phyloP scores from a whole-genome alignment of 192 early-diverging fungal genomes.

The Cetraspora pellucida region DNA sequence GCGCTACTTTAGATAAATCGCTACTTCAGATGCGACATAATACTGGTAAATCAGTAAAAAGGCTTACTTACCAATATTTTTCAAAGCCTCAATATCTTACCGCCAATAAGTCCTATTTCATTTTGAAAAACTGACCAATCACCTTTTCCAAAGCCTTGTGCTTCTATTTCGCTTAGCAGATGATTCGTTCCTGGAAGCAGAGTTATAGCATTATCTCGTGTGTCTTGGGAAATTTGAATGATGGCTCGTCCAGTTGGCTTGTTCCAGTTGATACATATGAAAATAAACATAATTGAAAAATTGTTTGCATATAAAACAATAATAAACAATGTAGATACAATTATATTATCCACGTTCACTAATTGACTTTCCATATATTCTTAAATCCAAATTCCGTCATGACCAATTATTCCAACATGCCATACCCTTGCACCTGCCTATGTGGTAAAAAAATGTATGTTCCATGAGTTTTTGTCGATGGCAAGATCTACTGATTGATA shows the following conservation, averaged over 20 bases:
- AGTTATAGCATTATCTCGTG: constrained; percentile 87
- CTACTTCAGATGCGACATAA: no score
- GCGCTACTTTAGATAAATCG: no score
- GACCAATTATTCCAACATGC: constrained; percentile 80
- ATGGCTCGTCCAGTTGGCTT: constrained; percentile 81
- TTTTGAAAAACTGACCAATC: constrained; percentile 89
- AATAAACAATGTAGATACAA: constrained; percentile 39
- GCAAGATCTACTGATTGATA: constrained; percentile 76
- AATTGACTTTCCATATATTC: constrained; percentile 64
- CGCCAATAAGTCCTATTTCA: constrained; percentile 72
- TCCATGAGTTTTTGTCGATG: background rate
- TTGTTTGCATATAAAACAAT: background rate
- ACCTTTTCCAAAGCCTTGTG: constrained; percentile 52
- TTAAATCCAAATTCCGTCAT: constrained; percentile 78
- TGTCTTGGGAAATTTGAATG: constrained; percentile 73
- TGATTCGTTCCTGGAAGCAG: constrained; percentile 81
- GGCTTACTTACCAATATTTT: constrained; percentile 45
- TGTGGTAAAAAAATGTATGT: background rate
- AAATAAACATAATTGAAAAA: background rate
- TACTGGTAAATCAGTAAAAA: background rate
- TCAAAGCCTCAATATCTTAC: constrained; percentile 63
- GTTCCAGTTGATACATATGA: background rate
- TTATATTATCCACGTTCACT: constrained; percentile 67
- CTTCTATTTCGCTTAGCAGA: constrained; percentile 53
- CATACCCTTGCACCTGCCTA: constrained; percentile 66